Base-by-base conservation (phyloP, 2,329 filamentous ascomycete species). In the Talaromyces sp. region DNA sequence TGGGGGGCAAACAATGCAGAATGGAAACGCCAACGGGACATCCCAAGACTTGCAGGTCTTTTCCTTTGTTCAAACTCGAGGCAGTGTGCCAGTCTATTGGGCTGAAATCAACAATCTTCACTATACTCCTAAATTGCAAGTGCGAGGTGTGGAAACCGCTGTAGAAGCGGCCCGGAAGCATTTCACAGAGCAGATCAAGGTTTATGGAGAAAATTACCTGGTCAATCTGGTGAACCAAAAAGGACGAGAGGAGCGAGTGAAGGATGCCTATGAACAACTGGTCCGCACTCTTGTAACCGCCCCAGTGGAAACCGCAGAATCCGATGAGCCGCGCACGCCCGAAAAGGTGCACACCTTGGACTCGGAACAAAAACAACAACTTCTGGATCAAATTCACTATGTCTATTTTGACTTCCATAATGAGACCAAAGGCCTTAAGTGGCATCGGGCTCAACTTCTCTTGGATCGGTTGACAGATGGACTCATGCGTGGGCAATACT, bases 331-430 rank as follows among this genome's bases (percentile, higher is more conserved):
- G 32, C 75, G 84, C 58, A 90, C 88, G 0, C 81, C 88, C 44
- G 93, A 97, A 72, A 93, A 95, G 74, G 89, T 96, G 73, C 89
- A 88, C 69, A 81, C 88, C 32, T 85, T 96, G 65, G 90, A 96
- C 71, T 81, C 86, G 25, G 69, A 78, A 15, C 74, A 85, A 53
- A 80, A 80, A 55, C 80, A 80, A 62, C 84, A 89, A 65, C 81
- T 87, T 65, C 90, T 90, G 74, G 93, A 97, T 74, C 88, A 88
- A 52, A 80, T 99, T 52, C 93, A 99, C 78, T 99, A 99, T 75
- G 79, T 98, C 69, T 99, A 98, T 80, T 99, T 99, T 73, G 95
- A 99, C 78, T 99, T 96, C 75, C 96, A 99, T 80, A 92, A 89
- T 71, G 95, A 99, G 78, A 99, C 96, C 56, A 97, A 97, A 78